A percentile compares a stretch with the other conserved stretches of the same genome.
These are phyloP conservation scores for button mushroom (Agaricus bisporus) DNA, from an alignment of 768 basidiomycete genomes.

Conservation along the genomic window DNA sequence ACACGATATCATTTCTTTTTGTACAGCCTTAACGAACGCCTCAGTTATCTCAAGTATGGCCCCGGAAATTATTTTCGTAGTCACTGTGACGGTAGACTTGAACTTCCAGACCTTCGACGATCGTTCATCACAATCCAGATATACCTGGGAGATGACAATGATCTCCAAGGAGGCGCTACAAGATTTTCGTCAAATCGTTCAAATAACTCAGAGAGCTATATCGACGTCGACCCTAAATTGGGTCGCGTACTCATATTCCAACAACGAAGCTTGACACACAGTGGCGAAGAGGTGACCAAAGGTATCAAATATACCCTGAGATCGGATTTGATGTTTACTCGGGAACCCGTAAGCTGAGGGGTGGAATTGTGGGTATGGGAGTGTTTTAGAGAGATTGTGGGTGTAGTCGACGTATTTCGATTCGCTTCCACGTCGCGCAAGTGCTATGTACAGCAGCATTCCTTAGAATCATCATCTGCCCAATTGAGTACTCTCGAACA, in stretches of 20 bases:
- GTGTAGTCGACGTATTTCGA: too few species aligned
- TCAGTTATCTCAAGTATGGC: constrained; percentile 39
- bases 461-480: too few species aligned
- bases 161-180: constrained; percentile 34
- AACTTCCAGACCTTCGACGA: constrained; percentile 30
- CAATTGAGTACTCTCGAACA: too few species aligned
- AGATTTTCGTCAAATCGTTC: constrained; percentile 25
- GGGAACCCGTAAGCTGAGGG: not conserved
- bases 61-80: constrained; percentile 35
- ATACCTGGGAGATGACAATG: constrained; percentile 33
- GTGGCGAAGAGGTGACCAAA: constrained; percentile 33
- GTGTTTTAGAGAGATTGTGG: too few species aligned
- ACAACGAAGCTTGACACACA: constrained; percentile 33
- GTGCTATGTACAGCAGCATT: too few species aligned
- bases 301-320: constrained; percentile 37
- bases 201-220: constrained; percentile 13
- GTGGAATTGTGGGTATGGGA: not conserved
- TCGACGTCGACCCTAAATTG: constrained; percentile 37
- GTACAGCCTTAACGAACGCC: constrained; percentile 35
- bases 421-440: too few species aligned
- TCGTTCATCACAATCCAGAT: constrained; percentile 38
- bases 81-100: constrained; percentile 32
- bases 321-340: constrained; percentile 34
- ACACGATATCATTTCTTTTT: not conserved
- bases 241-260: constrained; percentile 42